These are phyloP conservation scores for Paramecium sexaurelia DNA, from an alignment of 73 alveolate genomes.

Conservation along the genomic window DNA sequence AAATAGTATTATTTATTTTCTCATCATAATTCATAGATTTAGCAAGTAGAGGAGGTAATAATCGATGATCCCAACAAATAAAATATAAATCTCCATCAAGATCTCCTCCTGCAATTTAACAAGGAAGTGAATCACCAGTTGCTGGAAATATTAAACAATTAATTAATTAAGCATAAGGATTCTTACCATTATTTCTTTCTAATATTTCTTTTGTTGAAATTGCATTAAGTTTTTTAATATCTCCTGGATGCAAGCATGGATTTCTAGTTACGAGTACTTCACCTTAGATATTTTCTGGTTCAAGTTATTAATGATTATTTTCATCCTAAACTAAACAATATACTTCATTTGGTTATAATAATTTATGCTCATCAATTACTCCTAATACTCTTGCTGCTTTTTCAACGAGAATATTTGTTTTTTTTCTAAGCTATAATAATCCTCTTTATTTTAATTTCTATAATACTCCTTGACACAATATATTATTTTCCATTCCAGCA, in stretches of 20 bases:
- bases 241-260: slow-evolving; percentile 99
- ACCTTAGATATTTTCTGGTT: slow-evolving; percentile 74
- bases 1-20: slow-evolving; percentile 24
- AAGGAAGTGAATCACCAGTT: slow-evolving; percentile 28
- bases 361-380: slow-evolving; percentile 88
- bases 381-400: slow-evolving; percentile 86
- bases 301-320: background rate
- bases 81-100: slow-evolving; percentile 82
- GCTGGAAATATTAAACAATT: slow-evolving; percentile 37
- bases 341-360: slow-evolving; percentile 87
- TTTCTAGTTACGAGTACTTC: slow-evolving; percentile 91
- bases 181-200: background rate
- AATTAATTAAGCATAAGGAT: slow-evolving; percentile 52
- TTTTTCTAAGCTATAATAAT: slow-evolving; percentile 53
- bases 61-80: slow-evolving; percentile 82
- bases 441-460: slow-evolving; percentile 55
- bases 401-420: slow-evolving; percentile 56
- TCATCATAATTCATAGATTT: slow-evolving; percentile 78
- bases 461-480: slow-evolving; percentile 43
- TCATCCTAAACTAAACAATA: slow-evolving; percentile 33
- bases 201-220: slow-evolving; percentile 70
- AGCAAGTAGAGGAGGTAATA: slow-evolving; percentile 62
- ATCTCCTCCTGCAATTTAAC: slow-evolving; percentile 62
- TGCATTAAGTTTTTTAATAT: slow-evolving; percentile 87
- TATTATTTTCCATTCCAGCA: slow-evolving; percentile 24